phyloP scores from a whole-genome alignment of 108 stramenopile species.

The Skeletonema tropicum region DNA sequence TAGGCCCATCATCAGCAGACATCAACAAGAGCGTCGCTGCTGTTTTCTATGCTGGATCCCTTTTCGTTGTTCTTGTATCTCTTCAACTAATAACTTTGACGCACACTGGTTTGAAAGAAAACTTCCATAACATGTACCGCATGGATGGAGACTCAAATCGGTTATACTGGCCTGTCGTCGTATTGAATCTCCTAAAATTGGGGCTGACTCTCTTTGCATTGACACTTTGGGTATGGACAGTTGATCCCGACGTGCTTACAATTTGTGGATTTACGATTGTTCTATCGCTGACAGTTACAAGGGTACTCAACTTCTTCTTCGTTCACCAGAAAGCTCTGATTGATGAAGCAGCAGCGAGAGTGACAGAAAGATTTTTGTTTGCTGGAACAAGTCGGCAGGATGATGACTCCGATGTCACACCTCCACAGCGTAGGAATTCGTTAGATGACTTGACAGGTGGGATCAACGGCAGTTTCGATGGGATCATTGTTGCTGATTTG shows the following conservation, averaged over 20 bases:
- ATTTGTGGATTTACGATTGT: slow-evolving; percentile 17
- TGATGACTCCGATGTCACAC: background rate
- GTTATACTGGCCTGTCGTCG: slow-evolving; percentile 12
- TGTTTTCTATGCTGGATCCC: slow-evolving; percentile 6
- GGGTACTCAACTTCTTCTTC: slow-evolving; percentile 12
- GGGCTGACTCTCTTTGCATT: slow-evolving; percentile 4
- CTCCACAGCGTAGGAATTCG: background rate
- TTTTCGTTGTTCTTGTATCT: slow-evolving; percentile 12
- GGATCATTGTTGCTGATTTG: slow-evolving; percentile 19
- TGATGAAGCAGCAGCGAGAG: slow-evolving; percentile 6
- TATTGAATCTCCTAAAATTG: slow-evolving; percentile 3
- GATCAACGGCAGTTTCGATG: slow-evolving; percentile 16
- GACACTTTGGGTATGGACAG: slow-evolving; percentile 11
- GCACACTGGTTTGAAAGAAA: slow-evolving; percentile 7
- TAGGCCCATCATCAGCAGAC: slow-evolving; percentile 6
- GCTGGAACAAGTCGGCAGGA: background rate
- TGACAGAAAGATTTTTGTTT: slow-evolving; percentile 4
- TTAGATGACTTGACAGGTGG: background rate
- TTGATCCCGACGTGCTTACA: slow-evolving; percentile 9
- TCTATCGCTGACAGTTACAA: slow-evolving; percentile 2
- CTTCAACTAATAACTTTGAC: slow-evolving; percentile 14
- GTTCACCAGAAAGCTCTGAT: slow-evolving; percentile 10
- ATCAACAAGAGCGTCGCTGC: slow-evolving; percentile 1
- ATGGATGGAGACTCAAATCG: background rate
- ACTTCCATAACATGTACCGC: background rate